Evolutionary conservation across 1,284 basidiomycete genomes (phyloP).

Genomic region (Afroboletus lepidellus): DNA sequence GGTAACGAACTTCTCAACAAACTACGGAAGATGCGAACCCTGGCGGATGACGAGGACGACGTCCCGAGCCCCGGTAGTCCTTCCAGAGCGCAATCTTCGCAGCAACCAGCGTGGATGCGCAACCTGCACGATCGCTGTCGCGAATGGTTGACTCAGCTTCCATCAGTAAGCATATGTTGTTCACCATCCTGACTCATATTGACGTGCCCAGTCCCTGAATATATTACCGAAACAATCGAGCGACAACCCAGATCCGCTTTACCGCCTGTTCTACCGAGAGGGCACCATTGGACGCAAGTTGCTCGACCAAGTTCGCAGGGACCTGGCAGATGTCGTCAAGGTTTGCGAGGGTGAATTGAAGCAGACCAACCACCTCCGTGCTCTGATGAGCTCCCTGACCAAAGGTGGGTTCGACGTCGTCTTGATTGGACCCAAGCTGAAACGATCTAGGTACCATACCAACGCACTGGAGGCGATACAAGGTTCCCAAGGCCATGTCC

Average conservation of each 20-base stretch:
- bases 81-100: conserved; percentile 60
- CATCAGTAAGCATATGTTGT: conserved; percentile 52
- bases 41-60: conserved; percentile 86
- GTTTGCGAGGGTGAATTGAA: conserved; percentile 87
- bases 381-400: conserved; percentile 81
- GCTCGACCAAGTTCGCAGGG: conserved; percentile 73
- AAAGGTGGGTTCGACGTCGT: conserved; percentile 58
- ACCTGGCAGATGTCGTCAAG: conserved; percentile 77
- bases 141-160: conserved; percentile 80
- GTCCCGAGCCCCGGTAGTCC: conserved; percentile 46
- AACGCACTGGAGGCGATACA: conserved; percentile 84
- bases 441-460: conserved; percentile 74
- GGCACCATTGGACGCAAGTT: conserved; percentile 77
- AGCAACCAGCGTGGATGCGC: conserved; percentile 93
- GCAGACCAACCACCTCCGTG: conserved; percentile 92
- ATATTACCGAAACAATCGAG: conserved; percentile 59
- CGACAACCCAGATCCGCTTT: conserved; percentile 80
- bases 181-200: background rate
- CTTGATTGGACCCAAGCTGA: conserved; percentile 7
- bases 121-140: conserved; percentile 74
- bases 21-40: conserved; percentile 87
- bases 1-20: conserved; percentile 82
- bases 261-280: conserved; percentile 88
- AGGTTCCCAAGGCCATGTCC: conserved; percentile 77
- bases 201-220: conserved; percentile 53